Conservation (phyloP, 2,329 filamentous ascomycete genomes). For the Penicillium sp. region DNA sequence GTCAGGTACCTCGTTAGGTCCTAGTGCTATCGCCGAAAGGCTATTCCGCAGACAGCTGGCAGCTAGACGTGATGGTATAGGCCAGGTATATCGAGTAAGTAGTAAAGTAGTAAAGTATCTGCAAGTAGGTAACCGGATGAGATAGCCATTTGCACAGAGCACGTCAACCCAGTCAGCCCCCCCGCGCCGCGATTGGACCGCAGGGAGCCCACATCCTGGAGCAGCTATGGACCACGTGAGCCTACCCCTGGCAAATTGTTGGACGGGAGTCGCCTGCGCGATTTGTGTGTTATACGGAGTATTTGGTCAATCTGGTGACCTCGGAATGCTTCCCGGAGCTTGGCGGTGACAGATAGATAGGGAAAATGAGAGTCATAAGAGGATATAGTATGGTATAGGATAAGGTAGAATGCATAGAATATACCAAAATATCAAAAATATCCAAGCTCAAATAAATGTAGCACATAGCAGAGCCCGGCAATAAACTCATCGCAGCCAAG, state of each 20-base stretch:
- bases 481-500: conserved; percentile 4
- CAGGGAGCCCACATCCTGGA: neutral
- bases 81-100: no score
- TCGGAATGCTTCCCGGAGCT: neutral
- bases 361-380: neutral
- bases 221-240: conserved; percentile 8
- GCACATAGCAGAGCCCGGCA: no score
- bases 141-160: neutral
- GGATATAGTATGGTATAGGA: no score
- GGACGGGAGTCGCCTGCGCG: conserved; percentile 8
- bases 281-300: neutral
- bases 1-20: no score
- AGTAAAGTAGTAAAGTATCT: no score
- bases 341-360: conserved; percentile 6
- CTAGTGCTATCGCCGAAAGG: no score
- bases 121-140: neutral
- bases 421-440: no score
- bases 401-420: no score
- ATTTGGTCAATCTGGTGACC: neutral
- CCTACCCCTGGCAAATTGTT: conserved; percentile 7
- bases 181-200: neutral
- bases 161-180: neutral
- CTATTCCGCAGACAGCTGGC: no score
- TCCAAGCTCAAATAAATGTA: no score
- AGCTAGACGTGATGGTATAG: no score